phyloP scores from a whole-genome alignment of 495 filamentous ascomycete species.

The Mycothermus thermophilus region DNA sequence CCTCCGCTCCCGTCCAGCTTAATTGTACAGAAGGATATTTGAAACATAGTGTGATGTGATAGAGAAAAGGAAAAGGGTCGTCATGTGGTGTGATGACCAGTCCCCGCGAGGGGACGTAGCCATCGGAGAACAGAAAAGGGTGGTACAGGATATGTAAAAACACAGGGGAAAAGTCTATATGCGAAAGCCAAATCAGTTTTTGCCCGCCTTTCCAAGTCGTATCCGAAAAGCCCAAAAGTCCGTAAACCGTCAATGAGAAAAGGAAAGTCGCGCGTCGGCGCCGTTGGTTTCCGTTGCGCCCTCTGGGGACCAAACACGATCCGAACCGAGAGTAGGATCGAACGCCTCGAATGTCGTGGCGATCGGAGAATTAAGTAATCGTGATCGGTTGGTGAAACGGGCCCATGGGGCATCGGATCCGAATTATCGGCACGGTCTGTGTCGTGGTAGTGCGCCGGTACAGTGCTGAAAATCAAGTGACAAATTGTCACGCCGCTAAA shows the following conservation, averaged over 20 bases:
- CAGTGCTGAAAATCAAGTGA: conserved; percentile 6
- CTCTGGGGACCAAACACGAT: not conserved
- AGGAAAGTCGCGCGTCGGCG: not conserved
- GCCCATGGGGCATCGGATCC: conserved; percentile 1
- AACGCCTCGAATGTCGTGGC: too few relatives aligned
- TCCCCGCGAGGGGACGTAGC: conserved; percentile 17
- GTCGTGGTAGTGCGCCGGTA: conserved; percentile 10
- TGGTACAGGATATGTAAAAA: conserved; percentile 2
- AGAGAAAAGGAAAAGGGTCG: conserved; percentile 13
- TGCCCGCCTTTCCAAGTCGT: conserved; percentile 20
- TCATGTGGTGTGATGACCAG: conserved; percentile 8
- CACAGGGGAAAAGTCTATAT: conserved; percentile 33
- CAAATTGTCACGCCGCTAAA: conserved; percentile 8
- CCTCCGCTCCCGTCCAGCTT: conserved; percentile 10
- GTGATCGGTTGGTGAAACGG: conserved; percentile 4
- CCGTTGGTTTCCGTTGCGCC: too few relatives aligned
- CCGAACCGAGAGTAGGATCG: too few relatives aligned
- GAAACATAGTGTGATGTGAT: conserved; percentile 8
- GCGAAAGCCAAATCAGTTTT: conserved; percentile 22
- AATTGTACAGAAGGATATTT: conserved; percentile 20
- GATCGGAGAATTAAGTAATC: conserved; percentile 8
- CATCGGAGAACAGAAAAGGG: conserved; percentile 5
- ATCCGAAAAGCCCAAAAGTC: conserved; percentile 19
- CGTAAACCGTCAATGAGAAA: conserved; percentile 10
- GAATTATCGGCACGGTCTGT: conserved; percentile 4